Conservation (phyloP, 352 stramenopile genomes). For the Pythium monospermum region DNA sequence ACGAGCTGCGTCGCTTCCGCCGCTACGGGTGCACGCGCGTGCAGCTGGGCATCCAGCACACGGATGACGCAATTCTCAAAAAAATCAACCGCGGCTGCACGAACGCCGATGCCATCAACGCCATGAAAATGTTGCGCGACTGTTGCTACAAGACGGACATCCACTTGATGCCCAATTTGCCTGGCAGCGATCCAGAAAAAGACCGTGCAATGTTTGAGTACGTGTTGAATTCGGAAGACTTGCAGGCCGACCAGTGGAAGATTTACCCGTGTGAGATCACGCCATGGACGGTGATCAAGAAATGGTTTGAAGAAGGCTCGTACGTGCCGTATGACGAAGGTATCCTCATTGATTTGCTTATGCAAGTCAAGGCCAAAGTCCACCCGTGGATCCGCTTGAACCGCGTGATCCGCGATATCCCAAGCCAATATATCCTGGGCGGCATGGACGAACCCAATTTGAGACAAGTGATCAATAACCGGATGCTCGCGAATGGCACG, state of each 20-base stretch:
- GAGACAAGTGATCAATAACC: conserved; percentile 83
- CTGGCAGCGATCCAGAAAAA: conserved; percentile 72
- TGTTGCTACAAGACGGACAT: conserved; percentile 94
- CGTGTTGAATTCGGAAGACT: conserved; percentile 77
- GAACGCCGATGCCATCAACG: conserved; percentile 59
- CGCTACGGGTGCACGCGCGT: conserved; percentile 85
- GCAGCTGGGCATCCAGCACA: conserved; percentile 91
- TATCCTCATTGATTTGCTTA: conserved; percentile 86
- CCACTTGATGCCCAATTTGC: conserved; percentile 92
- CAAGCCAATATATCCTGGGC: conserved; percentile 91
- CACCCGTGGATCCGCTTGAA: conserved; percentile 94
- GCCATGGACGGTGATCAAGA: conserved; percentile 88
- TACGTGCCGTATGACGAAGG: conserved; percentile 89
- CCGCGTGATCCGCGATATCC: conserved; percentile 92
- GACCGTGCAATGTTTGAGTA: conserved; percentile 90
- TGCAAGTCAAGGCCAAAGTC: conserved; percentile 87
- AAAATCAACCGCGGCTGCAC: conserved; percentile 91
- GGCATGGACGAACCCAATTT: conserved; percentile 91
- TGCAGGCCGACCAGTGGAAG: conserved; percentile 95
- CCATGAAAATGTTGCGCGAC: conserved; percentile 85
- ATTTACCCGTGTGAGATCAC: conserved; percentile 94
- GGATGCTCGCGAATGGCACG: conserved; percentile 70
- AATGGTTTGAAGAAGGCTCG: conserved; percentile 84
- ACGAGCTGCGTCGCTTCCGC: conserved; percentile 81
- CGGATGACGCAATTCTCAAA: conserved; percentile 84